Percentiles rank a stretch among this genome's conserved stretches.
These are phyloP conservation scores for Aspergillus candidus DNA, from an alignment of 2,329 filamentous ascomycete species.

Conservation along the genomic window DNA sequence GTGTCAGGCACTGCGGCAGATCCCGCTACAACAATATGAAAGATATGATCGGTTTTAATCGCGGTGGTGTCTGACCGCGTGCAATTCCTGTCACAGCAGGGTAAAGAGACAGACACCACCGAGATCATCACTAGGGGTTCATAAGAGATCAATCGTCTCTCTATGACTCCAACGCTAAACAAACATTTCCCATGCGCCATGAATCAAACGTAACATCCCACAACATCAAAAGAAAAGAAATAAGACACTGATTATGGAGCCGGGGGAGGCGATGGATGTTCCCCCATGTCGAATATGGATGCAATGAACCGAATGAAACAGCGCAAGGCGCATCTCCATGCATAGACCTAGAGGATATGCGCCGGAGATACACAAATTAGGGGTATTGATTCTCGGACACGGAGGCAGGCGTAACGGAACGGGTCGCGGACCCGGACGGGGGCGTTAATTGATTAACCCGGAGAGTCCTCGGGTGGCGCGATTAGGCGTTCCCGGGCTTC, in stretches of 20 bases:
- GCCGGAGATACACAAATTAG: constrained; percentile 14
- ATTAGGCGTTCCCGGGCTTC: constrained; percentile 66
- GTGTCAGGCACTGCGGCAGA: too few species aligned
- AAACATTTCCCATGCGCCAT: too few species aligned
- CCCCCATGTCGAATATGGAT: constrained; percentile 11
- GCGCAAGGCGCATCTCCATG: constrained; percentile 9
- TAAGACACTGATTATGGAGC: background rate
- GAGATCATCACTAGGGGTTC: too few species aligned
- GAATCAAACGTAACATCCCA: too few species aligned
- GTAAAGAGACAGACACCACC: too few species aligned
- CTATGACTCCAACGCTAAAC: too few species aligned
- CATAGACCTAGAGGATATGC: constrained; percentile 10
- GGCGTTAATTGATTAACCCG: background rate
- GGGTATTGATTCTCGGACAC: constrained; percentile 7
- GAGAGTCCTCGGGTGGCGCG: background rate
- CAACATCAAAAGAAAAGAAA: constrained; percentile 1
- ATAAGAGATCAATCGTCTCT: too few species aligned
- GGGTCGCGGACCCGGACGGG: background rate
- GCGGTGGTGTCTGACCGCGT: too few species aligned
- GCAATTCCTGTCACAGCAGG: too few species aligned
- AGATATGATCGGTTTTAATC: too few species aligned
- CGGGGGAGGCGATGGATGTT: too few species aligned
- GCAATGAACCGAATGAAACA: constrained; percentile 14
- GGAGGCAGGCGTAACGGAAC: constrained; percentile 2
- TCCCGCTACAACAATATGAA: too few species aligned